Evolutionary conservation across 176 grass and related monocot genomes (phyloP), one percentile per base, ranked within the genome.

Genomic region (Oryza officinalis): DNA sequence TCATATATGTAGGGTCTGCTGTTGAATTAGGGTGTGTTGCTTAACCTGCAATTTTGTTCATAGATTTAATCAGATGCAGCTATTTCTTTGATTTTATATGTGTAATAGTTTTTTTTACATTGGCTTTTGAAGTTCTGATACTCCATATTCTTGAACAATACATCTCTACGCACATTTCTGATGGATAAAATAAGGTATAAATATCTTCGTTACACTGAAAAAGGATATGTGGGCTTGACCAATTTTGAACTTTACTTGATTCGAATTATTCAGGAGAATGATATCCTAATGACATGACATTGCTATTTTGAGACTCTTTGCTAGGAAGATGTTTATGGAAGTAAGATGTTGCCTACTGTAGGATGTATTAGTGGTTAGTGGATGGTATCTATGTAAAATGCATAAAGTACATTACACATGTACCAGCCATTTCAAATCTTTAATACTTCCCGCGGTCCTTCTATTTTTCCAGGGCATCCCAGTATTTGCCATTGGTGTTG

Each of bases 401-500:
- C 54, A n/a, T 59, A n/a, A 61, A 25, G 57, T 25, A 10, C 8
- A 61, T 59, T n/a, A 23, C 22, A 61, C 57, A 61, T 61, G 7
- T 61, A 61, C n/a, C 57, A 61, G 22, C 57, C n/a, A 61, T 61
- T 61, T 61, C 22, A 72, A 81, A 5, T 47, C 77, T 80, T 23
- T 87, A 71, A 65, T 85, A 30, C 44, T 74, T 31, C 65, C 27
- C 4, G n/a, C 11, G 86, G 85, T 30, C 40, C 8, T 92, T 78
- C 28, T 63, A 45, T 23, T 98, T 71, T 71, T 38, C 70, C 80
- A 98, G 96, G 96, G 96, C 31, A 66, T 87, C 47, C 96, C 96
- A 69, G 91, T 95, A 74, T 92, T 95, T 91, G 96, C 87, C 31
- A 59, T 93, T 73, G 93, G 96, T 83, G 87, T 95, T 92, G 96